Base-by-base conservation (phyloP, 1,284 basidiomycete species). In the Heterobasidion annosum region DNA sequence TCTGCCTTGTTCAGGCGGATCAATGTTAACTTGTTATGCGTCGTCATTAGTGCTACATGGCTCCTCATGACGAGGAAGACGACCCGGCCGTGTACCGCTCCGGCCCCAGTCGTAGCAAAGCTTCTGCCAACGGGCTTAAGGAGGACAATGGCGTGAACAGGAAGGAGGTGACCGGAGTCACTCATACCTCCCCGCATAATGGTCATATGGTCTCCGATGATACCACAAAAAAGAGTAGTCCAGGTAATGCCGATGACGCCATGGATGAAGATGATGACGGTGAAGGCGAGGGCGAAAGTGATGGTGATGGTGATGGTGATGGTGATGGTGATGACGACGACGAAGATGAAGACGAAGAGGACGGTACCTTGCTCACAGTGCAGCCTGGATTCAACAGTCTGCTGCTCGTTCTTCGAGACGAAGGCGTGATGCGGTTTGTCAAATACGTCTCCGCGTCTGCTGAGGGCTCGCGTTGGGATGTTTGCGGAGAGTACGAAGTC, bases 81-180 rank as follows among this genome's bases (percentile, higher is more conserved):
- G 93, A 96, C 67, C 95, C 95, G 4, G 93, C 93, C 2, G 89
- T 97, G 15, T 98, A 97, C 69, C 88, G 92, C 46, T 85, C 87
- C 1, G 75, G 83, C 35, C 74, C 76, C 9, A 72, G 68, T 51
- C 82, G 79, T 65, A 79, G 78, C 58, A 56, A 59, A n/a, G 61
- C 64, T 43, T 25, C 33, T 8, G 53, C 15, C 19, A 15, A 19
- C 47, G 55, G 40, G 64, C 61, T 35, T 48, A 49, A 45, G 59
- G 58, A 19, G 58, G 54, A 63, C 6, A 43, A 54, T n/a, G 52
- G 61, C 33, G 65, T 64, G 43, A 61, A 52, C 43, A 35, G 53
- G 18, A 25, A 25, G 25, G 25, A 25, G 3, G 25, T 25, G 25
- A 25, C 25, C 25, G 5, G 5, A 25, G 25, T 25, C 25, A 5